Evolutionary conservation across 75 land plant genomes (phyloP).

Genomic region (Cunninghamia lanceolata): DNA sequence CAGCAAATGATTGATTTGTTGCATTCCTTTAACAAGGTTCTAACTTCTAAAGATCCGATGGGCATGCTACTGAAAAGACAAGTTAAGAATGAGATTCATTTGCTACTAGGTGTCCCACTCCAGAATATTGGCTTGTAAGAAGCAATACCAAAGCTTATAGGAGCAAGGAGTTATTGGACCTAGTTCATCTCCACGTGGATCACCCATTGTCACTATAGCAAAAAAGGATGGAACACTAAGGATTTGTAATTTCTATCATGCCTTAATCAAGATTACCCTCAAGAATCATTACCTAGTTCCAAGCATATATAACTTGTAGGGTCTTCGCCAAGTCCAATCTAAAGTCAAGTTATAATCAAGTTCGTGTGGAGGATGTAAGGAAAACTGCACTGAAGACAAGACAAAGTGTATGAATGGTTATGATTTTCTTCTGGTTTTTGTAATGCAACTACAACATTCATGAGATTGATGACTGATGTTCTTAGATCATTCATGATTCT

Average conservation of each 20-base stretch:
- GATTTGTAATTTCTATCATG: conserved; percentile 7
- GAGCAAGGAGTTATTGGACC: conserved; percentile 12
- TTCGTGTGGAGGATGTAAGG: neutral
- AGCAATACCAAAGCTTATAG: neutral
- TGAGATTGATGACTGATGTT: too few relatives aligned
- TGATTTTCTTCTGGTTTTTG: conserved; percentile 10
- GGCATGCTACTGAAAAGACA: too few relatives aligned
- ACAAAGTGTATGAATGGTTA: conserved; percentile 6
- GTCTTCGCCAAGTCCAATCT: neutral
- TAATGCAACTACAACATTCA: conserved; percentile 7
- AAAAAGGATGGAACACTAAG: conserved; percentile 6
- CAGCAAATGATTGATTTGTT: too few relatives aligned
- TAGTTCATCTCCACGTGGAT: conserved; percentile 15
- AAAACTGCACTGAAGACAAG: neutral
- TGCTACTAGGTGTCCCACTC: too few relatives aligned
- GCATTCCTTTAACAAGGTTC: too few relatives aligned
- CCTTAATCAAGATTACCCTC: conserved; percentile 11
- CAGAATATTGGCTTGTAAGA: neutral
- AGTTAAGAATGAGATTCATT: too few relatives aligned
- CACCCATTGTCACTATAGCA: neutral
- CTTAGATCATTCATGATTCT: too few relatives aligned
- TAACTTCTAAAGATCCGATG: too few relatives aligned
- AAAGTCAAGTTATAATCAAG: conserved; percentile 1
- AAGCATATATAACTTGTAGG: neutral
- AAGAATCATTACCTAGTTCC: conserved; percentile 12